Conservation (phyloP, 495 filamentous ascomycete genomes). For the Cryomyces minteri region DNA sequence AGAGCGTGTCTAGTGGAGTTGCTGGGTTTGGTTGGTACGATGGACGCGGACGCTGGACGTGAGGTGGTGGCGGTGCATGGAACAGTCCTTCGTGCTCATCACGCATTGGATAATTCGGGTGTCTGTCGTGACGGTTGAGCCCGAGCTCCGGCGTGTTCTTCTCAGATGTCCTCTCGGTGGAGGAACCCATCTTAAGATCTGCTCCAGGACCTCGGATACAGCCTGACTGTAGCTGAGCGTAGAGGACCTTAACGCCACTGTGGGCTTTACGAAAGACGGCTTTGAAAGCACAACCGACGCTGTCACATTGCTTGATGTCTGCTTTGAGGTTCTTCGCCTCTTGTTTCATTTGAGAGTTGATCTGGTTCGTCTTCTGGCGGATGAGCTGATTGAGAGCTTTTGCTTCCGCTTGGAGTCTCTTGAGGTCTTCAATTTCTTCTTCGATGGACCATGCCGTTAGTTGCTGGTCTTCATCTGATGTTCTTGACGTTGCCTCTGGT, state of each 20-base stretch:
- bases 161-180: background rate
- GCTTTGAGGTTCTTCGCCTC: conserved; percentile 11
- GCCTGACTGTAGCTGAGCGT: too few species aligned
- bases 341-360: conserved; percentile 8
- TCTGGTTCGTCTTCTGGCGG: conserved; percentile 9
- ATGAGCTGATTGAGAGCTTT: conserved; percentile 11
- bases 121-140: too few species aligned
- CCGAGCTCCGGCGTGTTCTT: too few species aligned
- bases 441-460: conserved; percentile 1
- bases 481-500: too few species aligned
- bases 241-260: conserved; percentile 8
- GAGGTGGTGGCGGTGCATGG: conserved; percentile 1
- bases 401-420: conserved; percentile 11
- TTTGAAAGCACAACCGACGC: conserved; percentile 14
- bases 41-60: too few species aligned
- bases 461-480: background rate
- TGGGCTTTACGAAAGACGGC: conserved; percentile 11
- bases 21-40: too few species aligned
- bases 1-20: too few species aligned
- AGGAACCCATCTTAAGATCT: background rate
- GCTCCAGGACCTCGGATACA: too few species aligned
- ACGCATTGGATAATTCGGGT: conserved; percentile 3
- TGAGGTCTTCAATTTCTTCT: conserved; percentile 15
- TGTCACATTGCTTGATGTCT: conserved; percentile 20
- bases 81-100: background rate